These are phyloP conservation scores for Ilyonectria destructans DNA, from an alignment of 2,329 filamentous ascomycete genomes.

Conservation along the genomic window DNA sequence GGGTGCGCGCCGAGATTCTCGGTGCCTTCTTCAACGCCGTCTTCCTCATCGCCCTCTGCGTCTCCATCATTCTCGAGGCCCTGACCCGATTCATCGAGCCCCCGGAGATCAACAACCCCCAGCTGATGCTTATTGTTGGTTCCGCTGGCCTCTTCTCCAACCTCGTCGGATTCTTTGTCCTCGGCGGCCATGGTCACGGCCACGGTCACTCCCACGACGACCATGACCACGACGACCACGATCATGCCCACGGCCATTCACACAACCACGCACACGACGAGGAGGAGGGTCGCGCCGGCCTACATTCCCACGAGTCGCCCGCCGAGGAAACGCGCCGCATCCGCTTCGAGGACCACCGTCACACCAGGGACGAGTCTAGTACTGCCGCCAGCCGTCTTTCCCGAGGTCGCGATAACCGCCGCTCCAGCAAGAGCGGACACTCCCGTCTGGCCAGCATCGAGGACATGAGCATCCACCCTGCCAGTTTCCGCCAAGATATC, in stretches of 20 bases:
- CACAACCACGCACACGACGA: conserved; percentile 59
- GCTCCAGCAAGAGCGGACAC: conserved; percentile 66
- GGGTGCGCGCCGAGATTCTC: conserved; percentile 96
- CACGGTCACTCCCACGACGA: conserved; percentile 75
- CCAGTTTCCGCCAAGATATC: conserved; percentile 92
- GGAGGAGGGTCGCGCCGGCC: conserved; percentile 67
- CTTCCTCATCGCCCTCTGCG: conserved; percentile 95
- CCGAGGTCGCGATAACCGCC: conserved; percentile 62
- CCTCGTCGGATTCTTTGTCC: conserved; percentile 88
- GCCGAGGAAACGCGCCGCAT: conserved; percentile 67
- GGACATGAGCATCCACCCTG: conserved; percentile 88
- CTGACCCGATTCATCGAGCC: conserved; percentile 93
- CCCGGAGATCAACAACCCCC: conserved; percentile 87
- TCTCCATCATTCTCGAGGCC: conserved; percentile 97
- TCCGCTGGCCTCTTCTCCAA: conserved; percentile 90
- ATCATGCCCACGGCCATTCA: conserved; percentile 54
- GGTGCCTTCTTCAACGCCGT: conserved; percentile 98
- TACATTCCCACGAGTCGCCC: conserved; percentile 57
- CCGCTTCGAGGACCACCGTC: conserved; percentile 56
- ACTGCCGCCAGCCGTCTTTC: conserved; percentile 51
- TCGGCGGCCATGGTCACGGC: conserved; percentile 93
- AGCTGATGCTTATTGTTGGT: conserved; percentile 91
- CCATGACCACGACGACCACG: conserved; percentile 63
- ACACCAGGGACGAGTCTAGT: conserved; percentile 49
- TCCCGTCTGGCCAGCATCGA: conserved; percentile 76